These are phyloP conservation scores for Puya raimondii DNA, from an alignment of 176 grass and related monocot species.

Conservation along the genomic window DNA sequence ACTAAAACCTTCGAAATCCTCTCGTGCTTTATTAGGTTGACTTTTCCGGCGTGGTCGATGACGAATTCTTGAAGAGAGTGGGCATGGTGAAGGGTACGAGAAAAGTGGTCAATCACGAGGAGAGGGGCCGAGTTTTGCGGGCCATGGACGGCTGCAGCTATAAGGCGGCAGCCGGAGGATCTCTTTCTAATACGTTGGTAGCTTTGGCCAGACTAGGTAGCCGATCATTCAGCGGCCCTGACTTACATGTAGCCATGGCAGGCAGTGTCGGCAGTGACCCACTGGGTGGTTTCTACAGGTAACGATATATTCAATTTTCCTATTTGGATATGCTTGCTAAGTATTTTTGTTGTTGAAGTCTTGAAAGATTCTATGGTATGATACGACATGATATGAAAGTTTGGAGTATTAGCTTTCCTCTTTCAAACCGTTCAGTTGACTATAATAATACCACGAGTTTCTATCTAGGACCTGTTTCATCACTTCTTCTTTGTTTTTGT, in stretches of 20 bases:
- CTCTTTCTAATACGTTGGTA: constrained; percentile 80
- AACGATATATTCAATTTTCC: constrained; percentile 10
- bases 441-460: too few species aligned
- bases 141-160: constrained; percentile 97
- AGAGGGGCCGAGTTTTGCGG: constrained; percentile 60
- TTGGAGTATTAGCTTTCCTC: too few species aligned
- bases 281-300: constrained; percentile 89
- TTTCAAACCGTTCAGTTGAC: too few species aligned
- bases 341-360: background rate
- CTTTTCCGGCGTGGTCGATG: constrained; percentile 84
- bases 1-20: background rate
- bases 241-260: constrained; percentile 73
- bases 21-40: constrained; percentile 49
- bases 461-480: too few species aligned
- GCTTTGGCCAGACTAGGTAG: constrained; percentile 68
- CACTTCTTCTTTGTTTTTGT: too few species aligned
- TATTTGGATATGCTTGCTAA: background rate
- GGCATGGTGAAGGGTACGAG: constrained; percentile 71
- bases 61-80: constrained; percentile 59
- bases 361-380: too few species aligned
- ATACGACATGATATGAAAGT: too few species aligned
- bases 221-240: constrained; percentile 28
- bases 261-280: constrained; percentile 83
- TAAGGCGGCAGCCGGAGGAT: constrained; percentile 87
- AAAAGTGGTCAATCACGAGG: constrained; percentile 87